Conservation (phyloP, 2,329 filamentous ascomycete genomes). For the Arthrobotrys sinensis region DNA sequence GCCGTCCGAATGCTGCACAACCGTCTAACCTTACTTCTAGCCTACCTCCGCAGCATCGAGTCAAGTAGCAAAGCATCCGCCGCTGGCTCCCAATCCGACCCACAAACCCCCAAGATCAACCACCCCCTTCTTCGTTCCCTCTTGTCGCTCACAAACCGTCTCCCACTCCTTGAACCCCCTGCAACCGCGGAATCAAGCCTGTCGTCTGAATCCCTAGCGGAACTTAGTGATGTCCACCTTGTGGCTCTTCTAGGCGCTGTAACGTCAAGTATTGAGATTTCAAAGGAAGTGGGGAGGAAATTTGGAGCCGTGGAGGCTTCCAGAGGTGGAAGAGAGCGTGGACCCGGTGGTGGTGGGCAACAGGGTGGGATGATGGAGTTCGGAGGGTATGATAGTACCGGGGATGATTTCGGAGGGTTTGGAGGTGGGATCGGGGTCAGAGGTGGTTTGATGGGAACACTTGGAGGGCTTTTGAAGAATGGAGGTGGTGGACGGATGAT, state of each 20-base stretch:
- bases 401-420: constrained; percentile 35
- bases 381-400: constrained; percentile 54
- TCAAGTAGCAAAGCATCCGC: constrained; percentile 57
- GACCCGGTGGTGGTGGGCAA: constrained; percentile 22
- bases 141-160: constrained; percentile 82
- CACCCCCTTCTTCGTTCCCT: constrained; percentile 87
- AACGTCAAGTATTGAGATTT: constrained; percentile 79
- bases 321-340: constrained; percentile 39
- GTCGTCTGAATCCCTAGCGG: constrained; percentile 78
- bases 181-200: constrained; percentile 76
- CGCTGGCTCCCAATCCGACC: constrained; percentile 47
- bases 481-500: constrained; percentile 83
- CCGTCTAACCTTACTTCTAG: constrained; percentile 79
- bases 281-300: constrained; percentile 83
- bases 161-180: constrained; percentile 83
- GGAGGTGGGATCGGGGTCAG: constrained; percentile 82
- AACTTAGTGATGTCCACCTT: constrained; percentile 87
- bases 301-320: constrained; percentile 69
- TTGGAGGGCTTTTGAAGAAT: constrained; percentile 86
- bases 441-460: constrained; percentile 74
- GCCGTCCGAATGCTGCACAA: constrained; percentile 93
- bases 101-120: constrained; percentile 64
- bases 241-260: constrained; percentile 82
- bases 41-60: constrained; percentile 77
- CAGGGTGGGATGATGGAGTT: constrained; percentile 47